Evolutionary conservation across 169 alveolate genomes (phyloP), one percentile per base, ranked within the genome.

Genomic region (Plasmodium yoelii): DNA sequence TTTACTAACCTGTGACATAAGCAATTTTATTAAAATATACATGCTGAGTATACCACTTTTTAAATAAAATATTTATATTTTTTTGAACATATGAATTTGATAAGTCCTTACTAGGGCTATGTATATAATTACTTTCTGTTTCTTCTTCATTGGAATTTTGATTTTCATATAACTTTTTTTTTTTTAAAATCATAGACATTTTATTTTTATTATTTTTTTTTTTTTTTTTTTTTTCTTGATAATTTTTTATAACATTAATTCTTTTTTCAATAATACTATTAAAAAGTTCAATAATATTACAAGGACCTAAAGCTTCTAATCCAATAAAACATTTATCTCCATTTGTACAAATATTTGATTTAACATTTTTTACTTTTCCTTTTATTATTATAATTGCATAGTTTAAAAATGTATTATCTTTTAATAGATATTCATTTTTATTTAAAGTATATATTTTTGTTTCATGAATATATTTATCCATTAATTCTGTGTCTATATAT

Each of bases 271-370:
- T 80, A 15, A 80, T 80, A 19, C 51, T 53, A 46, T 80, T 80
- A 80, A 80, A 80, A n/a, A 80, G 61, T 18, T 80, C 90, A 28
- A 80, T 80, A 42, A 80, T 80, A 46, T 80, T 80, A 57, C 61
- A 80, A 13, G 90, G 90, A 8, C 90, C 90, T 42, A 80, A 70
- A 1, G 90, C 90, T 69, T 80, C 82, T 59, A 80, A 47, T n/a
- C 72, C 90, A 53, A 80, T 80, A 39, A 80, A 51, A 19, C 90
- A 80, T 59, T 65, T 80, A 19, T 55, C 53, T 15, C 10, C 71
- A 9, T 12, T n/a, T 0, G 55, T 44, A 42, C 26, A n/a, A 9
- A 1, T 26, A 65, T 46, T 28, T 15, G 18, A 34, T 80, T 65
- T 51, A 65, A 80, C 5, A 55, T 67, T 80, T 80, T 42, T 64